Base-by-base conservation (phyloP, 2,329 filamentous ascomycete genomes). In the Raffaelea arxii region DNA sequence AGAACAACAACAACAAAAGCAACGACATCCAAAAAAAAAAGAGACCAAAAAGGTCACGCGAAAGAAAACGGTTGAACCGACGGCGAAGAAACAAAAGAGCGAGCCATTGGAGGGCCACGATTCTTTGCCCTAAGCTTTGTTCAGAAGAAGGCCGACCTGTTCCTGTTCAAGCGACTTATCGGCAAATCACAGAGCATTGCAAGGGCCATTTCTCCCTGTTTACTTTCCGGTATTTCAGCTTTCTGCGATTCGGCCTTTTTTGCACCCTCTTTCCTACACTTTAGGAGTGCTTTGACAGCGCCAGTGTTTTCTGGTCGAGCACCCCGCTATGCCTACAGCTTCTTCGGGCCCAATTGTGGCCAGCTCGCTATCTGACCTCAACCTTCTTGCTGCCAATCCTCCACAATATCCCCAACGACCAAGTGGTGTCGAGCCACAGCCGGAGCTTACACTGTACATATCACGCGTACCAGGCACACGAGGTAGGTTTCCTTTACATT, bases 401-500 rank as follows among this genome's bases (percentile, higher is more conserved):
- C 91, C 92, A 41, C 77, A 82, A 56, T 92, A 94, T 62, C 87
- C 88, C 43, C 77, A 84, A n/a, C n/a, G n/a, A n/a, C n/a, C n/a
- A 57, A 86, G 86, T 59, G 84, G 86, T 5, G 78, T 80, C 3
- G 80, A 84, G 54, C 68, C 75, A 56, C 77, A 71, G 52, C 77
- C 82, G 52, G 79, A 87, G 43, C 65, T 97, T 43, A 80, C 82
- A 3, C 75, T 98, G 36, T 98, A 98, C 65, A 94, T 98, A 54
- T 88, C 91, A 30, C 75, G 91, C 54, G 91, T 98, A 1, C 92
- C 92, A 1, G 91, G 91, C 21, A 94, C 86, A 52, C 80, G 82
- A 81, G 87, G 88, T 90, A 70, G 22, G 32, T 41, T 37, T 25
- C 41, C 6, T 18, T n/a, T n/a, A n/a, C n/a, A n/a, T n/a, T n/a